Base-by-base conservation (phyloP, 2,329 filamentous ascomycete species). In the Trichophyton benhamiae region DNA sequence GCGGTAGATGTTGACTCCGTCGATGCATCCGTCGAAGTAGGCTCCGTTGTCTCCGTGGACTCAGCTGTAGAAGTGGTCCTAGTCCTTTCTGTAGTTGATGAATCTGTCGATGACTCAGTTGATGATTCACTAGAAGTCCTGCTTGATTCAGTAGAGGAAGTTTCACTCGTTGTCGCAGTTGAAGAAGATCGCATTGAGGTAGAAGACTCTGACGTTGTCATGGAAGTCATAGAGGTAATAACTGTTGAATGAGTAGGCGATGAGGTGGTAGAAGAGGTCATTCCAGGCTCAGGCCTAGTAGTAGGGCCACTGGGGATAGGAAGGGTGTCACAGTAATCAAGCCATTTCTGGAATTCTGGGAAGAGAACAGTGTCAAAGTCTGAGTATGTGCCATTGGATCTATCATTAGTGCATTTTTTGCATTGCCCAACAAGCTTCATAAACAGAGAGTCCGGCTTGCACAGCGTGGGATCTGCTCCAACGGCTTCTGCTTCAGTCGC, bases 401-500 rank as follows among this genome's bases (percentile, higher is more conserved):
- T 27, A 2, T 38, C 22, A 13, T 41, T 17, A 38, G 30, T 36
- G 20, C 58, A 59, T 7, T 48, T 20, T 52, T 36, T n/a, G 25
- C 58, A 59, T 22, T 33, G 7, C 8, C 3, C n/a, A 22, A 59
- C 27, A 22, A n/a, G n/a, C 17, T n/a, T 22, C 11, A 22, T 46
- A 22, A 59, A 59, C 9, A 36, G 9, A 33, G 58, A 59, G 15
- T 42, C 58, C 8, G 22, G 5, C n/a, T n/a, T 3, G 38, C 58
- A 59, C 13, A 59, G 22, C 7, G 6, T 42, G 7, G 9, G 3
- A 20, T n/a, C 30, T 49, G 46, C 46, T 5, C 84, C 84, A 1
- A 74, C 64, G 0, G 63, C 65, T 61, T 81, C 74, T 0, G 74
- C 81, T 65, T 81, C 79, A 2, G 77, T 49, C 75, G 15, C 77